Percentiles rank a stretch among this genome's conserved stretches.
phyloP scores from a whole-genome alignment of 2,329 filamentous ascomycete genomes.

The Elsinoe arachidis region DNA sequence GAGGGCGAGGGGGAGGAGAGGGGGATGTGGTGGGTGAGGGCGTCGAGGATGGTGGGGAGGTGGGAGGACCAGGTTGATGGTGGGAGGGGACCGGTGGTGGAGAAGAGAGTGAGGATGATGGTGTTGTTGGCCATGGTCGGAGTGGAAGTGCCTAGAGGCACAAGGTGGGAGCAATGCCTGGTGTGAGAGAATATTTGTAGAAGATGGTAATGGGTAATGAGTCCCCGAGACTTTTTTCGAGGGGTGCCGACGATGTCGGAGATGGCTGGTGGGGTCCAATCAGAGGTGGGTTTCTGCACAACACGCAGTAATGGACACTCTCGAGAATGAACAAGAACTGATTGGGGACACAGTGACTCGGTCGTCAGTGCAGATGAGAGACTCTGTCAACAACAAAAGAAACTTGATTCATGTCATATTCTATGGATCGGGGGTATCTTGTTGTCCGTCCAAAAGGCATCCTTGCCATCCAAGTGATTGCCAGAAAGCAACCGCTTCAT shows the following conservation, averaged over 20 bases:
- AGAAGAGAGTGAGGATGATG: conserved; percentile 9
- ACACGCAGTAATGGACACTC: neutral
- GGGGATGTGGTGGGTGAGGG: neutral
- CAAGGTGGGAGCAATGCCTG: neutral
- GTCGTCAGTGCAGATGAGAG: too few species aligned
- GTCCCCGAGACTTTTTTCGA: neutral
- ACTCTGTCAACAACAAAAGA: neutral
- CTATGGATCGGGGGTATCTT: conserved; percentile 11
- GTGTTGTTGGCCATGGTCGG: neutral
- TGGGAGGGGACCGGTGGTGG: conserved; percentile 7
- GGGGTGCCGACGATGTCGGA: conserved; percentile 8
- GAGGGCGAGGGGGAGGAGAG: neutral
- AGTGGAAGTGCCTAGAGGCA: conserved; percentile 10
- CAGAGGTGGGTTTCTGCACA: neutral
- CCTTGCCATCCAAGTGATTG: conserved; percentile 7
- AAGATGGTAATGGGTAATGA: neutral
- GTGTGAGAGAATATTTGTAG: conserved; percentile 7
- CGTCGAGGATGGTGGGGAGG: neutral
- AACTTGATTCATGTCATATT: conserved; percentile 2
- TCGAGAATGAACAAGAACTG: neutral
- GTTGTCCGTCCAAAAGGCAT: neutral
- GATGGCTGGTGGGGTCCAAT: neutral
- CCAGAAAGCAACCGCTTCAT: neutral
- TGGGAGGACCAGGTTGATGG: neutral
- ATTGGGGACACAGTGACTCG: too few species aligned